Base-by-base conservation (phyloP, 2,329 filamentous ascomycete species). In the Exophiala sp. region DNA sequence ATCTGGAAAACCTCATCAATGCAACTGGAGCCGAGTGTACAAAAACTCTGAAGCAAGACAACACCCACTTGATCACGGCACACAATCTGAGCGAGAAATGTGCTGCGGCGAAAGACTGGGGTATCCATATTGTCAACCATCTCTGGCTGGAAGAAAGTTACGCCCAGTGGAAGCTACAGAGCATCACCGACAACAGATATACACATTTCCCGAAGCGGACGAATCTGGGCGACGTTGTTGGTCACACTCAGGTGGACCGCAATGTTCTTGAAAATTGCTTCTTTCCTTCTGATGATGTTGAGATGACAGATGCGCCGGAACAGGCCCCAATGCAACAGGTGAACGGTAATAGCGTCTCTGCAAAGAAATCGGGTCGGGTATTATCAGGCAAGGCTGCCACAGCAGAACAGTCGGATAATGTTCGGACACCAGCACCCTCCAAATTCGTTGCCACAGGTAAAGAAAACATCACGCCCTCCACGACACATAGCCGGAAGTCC, bases 121-220 rank as follows among this genome's bases (percentile, higher is more conserved):
- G 87, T 49, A 86, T 97, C 50, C 77, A 90, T 52, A 87, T 96
- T 64, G 77, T 96, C 64, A 99, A 97, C 69, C 94, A 99, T 68
- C 78, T 99, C 1, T 99, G 94, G 94, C 80, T 99, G 42, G 94
- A 99, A 70, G 94, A 99, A 67, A 95, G 91, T 71, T 99, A 97
- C 67, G 90, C 92, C 1, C 90, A 88, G 68, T 96, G 91, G 75
- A 81, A 88, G 65, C 75, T 87, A 54, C 87, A 89, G 67, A 82
- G 83, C 0, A 74, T 91, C 18, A 87, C 87, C 3, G 82, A 88
- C 47, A 77, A 81, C 7, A 86, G 87, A 59, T 99, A 95, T 68
- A 89, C 82, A 1, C 86, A 91, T 66, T 99, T 97, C 62, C 94
- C 94, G 12, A 80, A 81, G 9, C 82, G 91, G 52, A 97, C 92